Percentiles rank a stretch among this genome's conserved stretches.
These are phyloP conservation scores for Microascus cirrosus DNA, from an alignment of 2,329 filamentous ascomycete species.

Conservation along the genomic window DNA sequence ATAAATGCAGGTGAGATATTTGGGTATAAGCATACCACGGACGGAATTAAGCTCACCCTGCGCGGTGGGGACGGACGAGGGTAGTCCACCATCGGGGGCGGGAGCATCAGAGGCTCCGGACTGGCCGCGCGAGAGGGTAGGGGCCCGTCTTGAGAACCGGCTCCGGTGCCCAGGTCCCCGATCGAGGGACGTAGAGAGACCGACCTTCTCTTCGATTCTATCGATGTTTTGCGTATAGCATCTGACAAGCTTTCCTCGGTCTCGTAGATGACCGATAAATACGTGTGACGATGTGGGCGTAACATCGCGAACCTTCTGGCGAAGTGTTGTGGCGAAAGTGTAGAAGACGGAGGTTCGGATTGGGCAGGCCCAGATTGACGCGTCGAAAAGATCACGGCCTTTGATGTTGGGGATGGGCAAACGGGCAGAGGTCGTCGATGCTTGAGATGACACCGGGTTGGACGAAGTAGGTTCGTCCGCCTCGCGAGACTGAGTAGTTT, in stretches of 20 bases:
- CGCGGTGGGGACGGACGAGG: neutral
- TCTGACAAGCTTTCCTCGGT: constrained; percentile 56
- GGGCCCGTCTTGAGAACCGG: constrained; percentile 37
- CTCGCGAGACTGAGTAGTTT: neutral
- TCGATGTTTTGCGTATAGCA: constrained; percentile 73
- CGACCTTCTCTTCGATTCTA: constrained; percentile 59
- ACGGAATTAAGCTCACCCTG: neutral
- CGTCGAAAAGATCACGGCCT: constrained; percentile 61
- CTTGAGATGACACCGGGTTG: constrained; percentile 26
- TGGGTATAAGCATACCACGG: neutral
- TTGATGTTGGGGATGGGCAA: constrained; percentile 47
- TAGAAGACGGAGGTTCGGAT: constrained; percentile 61
- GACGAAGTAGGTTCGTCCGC: constrained; percentile 20
- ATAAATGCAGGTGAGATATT: neutral
- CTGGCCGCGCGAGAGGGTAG: constrained; percentile 19
- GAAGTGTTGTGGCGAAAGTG: constrained; percentile 56
- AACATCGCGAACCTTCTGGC: constrained; percentile 53
- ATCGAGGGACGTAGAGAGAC: constrained; percentile 49
- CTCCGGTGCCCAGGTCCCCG: constrained; percentile 51
- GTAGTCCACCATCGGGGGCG: neutral
- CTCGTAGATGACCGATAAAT: constrained; percentile 56
- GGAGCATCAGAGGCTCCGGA: constrained; percentile 6
- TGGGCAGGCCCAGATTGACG: constrained; percentile 58
- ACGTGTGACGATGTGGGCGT: constrained; percentile 54
- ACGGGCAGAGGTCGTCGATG: constrained; percentile 14